phyloP scores from a whole-genome alignment of 306 rosid species.

The Cicer arietinum region DNA sequence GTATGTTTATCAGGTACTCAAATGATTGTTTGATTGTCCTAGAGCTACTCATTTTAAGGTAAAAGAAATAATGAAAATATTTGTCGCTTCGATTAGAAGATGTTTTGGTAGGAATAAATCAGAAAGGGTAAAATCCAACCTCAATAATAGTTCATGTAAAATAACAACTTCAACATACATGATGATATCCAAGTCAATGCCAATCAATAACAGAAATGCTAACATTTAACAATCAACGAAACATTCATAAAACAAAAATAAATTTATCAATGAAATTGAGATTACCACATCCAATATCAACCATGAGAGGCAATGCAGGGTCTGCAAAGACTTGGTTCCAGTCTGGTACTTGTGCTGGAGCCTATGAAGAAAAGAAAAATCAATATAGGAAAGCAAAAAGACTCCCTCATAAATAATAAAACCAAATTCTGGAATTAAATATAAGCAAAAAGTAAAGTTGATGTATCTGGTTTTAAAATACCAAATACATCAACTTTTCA shows the following conservation, averaged over 20 bases:
- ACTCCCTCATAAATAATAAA: constrained; percentile 3
- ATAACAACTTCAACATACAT: constrained; percentile 27
- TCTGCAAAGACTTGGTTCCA: constrained; percentile 83
- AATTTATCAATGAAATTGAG: constrained; percentile 26
- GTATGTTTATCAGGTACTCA: constrained; percentile 16
- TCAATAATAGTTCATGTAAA: constrained; percentile 4
- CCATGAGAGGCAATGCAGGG: constrained; percentile 89
- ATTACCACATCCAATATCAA: constrained; percentile 93
- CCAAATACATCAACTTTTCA: too few relatives aligned
- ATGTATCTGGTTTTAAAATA: too few relatives aligned
- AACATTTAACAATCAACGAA: background rate
- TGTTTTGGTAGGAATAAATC: constrained; percentile 21
- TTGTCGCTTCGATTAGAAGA: background rate
- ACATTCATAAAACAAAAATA: constrained; percentile 14
- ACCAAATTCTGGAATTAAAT: too few relatives aligned
- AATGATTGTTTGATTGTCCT: constrained; percentile 17
- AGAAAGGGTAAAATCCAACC: constrained; percentile 14
- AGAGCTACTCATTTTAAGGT: constrained; percentile 20
- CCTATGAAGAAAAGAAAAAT: constrained; percentile 49
- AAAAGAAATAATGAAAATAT: constrained; percentile 2
- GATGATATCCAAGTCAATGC: background rate
- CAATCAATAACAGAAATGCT: constrained; percentile 11
- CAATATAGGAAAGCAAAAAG: constrained; percentile 28
- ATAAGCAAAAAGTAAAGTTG: too few relatives aligned
- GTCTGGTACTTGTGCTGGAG: constrained; percentile 72